phyloP scores from a whole-genome alignment of 192 early-diverging fungal species.

The Backusella parvicylindrica region DNA sequence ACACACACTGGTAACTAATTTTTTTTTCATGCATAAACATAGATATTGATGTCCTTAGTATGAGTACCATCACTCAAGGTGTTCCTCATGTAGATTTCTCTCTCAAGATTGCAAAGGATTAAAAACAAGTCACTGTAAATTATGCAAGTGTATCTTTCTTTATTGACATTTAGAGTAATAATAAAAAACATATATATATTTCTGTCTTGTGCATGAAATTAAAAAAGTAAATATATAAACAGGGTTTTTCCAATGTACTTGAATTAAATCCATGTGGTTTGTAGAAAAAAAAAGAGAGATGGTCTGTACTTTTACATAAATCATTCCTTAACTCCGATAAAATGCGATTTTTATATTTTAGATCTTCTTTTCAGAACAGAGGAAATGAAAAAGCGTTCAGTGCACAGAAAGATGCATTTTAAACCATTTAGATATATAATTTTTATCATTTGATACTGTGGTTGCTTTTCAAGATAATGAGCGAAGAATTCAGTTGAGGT shows the following conservation, averaged over 20 bases:
- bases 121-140: not conserved
- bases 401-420: too few relatives aligned
- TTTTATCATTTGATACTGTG: too few relatives aligned
- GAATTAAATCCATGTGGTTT: not conserved
- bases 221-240: not conserved
- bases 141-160: too few relatives aligned
- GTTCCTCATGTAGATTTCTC: conserved; percentile 98
- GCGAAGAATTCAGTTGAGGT: too few relatives aligned
- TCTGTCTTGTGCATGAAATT: not conserved
- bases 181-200: not conserved
- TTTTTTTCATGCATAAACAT: not conserved
- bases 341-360: not conserved
- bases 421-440: too few relatives aligned
- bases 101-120: conserved; percentile 68
- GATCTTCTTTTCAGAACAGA: not conserved
- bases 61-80: conserved; percentile 91
- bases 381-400: too few relatives aligned
- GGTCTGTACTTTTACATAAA: not conserved
- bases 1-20: too few relatives aligned
- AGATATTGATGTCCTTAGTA: conserved; percentile 79
- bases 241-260: not conserved
- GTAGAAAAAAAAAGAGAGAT: not conserved
- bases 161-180: too few relatives aligned
- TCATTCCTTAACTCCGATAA: not conserved
- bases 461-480: too few relatives aligned